Base-by-base conservation (phyloP, 345 rosid genomes). In the Cardamine chenopodiifolia region DNA sequence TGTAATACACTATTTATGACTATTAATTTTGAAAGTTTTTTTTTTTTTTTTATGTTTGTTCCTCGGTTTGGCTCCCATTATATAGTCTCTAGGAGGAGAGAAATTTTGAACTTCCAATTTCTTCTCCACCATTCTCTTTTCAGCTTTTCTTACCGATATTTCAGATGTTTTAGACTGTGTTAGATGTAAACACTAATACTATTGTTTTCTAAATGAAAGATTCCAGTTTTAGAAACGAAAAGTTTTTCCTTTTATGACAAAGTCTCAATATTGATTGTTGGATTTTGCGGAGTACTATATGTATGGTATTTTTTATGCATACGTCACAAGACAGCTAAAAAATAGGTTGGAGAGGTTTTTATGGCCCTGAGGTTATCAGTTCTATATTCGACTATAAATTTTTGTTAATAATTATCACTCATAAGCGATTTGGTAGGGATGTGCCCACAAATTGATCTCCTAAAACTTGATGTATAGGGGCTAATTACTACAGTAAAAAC, bases 31-130 rank as follows among this genome's bases (percentile, higher is more conserved):
- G 17, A 11, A 34, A 52, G 1, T 10, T 19, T n/a, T n/a, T n/a
- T n/a, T n/a, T 31, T 31, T 34, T 2, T n/a, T 37, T 63, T 63
- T 31, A n/a, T 73, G 48, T n/a, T 55, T 65, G 70, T 35, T 65
- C 12, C 17, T 56, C 35, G 10, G 23, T 34, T 73, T 45, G 34
- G 58, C 28, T 65, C 11, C 32, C 58, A 56, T 73, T 65, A 45
- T 65, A 73, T 73, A 73, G 71, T 55, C 28, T 42, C 47, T 12
- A 44, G 49, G 48, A 20, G 14, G 65, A 29, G 23, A 65, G 39
- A 73, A 39, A 23, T 45, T 23, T 55, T 11, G 17, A 64, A 1
- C 20, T 26, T 54, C 10, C 20, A 18, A 19, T 64, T 64, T 64
- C 39, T 55, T 73, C 39, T 55, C 56, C 39, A 73, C 58, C 77